A percentile compares a stretch with the other conserved stretches of the same genome.
Evolutionary conservation across 208 protist species (phyloP).

Genomic region (Crithidia sp.): DNA sequence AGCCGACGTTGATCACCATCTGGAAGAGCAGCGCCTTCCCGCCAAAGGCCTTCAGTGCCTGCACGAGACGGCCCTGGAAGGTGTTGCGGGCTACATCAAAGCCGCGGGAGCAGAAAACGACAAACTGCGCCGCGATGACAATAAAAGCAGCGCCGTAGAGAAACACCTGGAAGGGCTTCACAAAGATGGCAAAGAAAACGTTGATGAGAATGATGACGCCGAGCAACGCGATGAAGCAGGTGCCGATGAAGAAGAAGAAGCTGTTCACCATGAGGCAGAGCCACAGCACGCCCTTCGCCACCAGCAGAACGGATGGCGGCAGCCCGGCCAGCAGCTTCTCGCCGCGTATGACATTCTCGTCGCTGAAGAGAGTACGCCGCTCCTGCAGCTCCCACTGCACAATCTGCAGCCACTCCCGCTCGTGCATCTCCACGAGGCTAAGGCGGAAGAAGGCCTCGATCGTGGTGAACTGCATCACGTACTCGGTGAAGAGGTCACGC

Average conservation of each 20-base stretch:
- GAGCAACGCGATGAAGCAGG: conserved; percentile 54
- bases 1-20: conserved; percentile 35
- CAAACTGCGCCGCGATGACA: conserved; percentile 47
- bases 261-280: conserved; percentile 63
- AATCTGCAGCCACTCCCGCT: conserved; percentile 69
- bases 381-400: conserved; percentile 51
- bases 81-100: conserved; percentile 65
- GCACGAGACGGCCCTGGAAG: conserved; percentile 62
- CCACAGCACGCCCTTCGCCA: conserved; percentile 61
- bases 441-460: conserved; percentile 68
- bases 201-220: conserved; percentile 44
- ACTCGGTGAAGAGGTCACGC: conserved; percentile 50
- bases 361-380: conserved; percentile 24
- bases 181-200: conserved; percentile 75
- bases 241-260: conserved; percentile 64
- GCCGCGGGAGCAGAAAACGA: conserved; percentile 63
- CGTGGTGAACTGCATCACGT: conserved; percentile 47
- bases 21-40: conserved; percentile 47
- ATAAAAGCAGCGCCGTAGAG: conserved; percentile 60
- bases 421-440: conserved; percentile 52
- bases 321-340: conserved; percentile 44
- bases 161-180: conserved; percentile 59
- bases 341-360: conserved; percentile 15
- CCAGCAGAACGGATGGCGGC: conserved; percentile 36
- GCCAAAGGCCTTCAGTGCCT: conserved; percentile 50